Percentiles rank a stretch among this genome's conserved stretches.
phyloP scores from a whole-genome alignment of 202 grass and related monocot species.

The Setaria italica region DNA sequence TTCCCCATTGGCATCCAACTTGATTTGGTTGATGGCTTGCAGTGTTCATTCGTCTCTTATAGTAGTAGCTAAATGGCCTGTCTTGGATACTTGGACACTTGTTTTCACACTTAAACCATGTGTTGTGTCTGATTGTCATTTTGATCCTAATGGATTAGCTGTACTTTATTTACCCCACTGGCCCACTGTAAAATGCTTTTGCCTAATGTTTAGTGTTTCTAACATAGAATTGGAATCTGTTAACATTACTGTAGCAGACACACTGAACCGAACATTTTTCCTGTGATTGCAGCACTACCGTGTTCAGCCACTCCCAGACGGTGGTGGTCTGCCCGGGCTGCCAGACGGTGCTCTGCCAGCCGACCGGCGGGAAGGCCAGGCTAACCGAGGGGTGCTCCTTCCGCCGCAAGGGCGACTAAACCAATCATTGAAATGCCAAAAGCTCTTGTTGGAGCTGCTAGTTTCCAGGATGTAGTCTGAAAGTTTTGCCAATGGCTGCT shows the following conservation, averaged over 20 bases:
- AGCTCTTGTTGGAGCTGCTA: background rate
- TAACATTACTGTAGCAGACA: background rate
- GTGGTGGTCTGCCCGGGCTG: conserved; percentile 68
- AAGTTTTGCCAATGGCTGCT: conserved; percentile 31
- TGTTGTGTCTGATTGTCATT: background rate
- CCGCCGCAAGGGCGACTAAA: conserved; percentile 62
- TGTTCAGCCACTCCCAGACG: conserved; percentile 83
- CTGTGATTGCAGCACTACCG: conserved; percentile 62
- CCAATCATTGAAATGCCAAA: background rate
- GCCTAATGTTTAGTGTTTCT: background rate
- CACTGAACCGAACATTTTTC: background rate
- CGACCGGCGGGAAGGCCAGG: conserved; percentile 69
- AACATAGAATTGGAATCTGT: background rate
- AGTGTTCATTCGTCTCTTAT: no score
- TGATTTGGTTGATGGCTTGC: no score
- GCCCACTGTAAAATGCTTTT: background rate
- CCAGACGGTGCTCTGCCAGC: conserved; percentile 75
- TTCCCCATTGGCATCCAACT: no score
- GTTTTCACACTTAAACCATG: no score
- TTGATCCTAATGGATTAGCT: background rate
- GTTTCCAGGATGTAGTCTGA: conserved; percentile 35
- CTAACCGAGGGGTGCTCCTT: conserved; percentile 76
- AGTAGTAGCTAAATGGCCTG: no score
- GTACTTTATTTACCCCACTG: background rate
- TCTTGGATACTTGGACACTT: no score